A percentile compares a stretch with the other conserved stretches of the same genome.
phyloP scores from a whole-genome alignment of 352 stramenopile genomes.

The Globisporangium camurandrum region DNA sequence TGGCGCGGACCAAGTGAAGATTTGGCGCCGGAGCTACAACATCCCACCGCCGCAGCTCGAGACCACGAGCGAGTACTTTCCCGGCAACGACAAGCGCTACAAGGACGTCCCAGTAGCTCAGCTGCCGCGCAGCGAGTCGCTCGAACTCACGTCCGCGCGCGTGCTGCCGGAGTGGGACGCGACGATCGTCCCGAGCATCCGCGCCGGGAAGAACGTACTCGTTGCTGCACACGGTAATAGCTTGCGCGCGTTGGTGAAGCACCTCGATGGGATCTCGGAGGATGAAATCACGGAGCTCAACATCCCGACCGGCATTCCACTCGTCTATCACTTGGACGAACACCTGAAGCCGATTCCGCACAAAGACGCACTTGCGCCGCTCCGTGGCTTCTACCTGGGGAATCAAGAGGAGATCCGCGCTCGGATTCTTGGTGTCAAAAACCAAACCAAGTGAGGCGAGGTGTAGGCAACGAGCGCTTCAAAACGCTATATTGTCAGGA shows the following conservation, averaged over 20 bases:
- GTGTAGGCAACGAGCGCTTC: background rate
- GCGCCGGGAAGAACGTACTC: slow-evolving; percentile 92
- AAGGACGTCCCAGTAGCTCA: slow-evolving; percentile 72
- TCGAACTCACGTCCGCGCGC: slow-evolving; percentile 91
- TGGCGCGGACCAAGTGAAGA: slow-evolving; percentile 90
- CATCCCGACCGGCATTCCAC: slow-evolving; percentile 89
- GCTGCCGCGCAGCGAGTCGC: slow-evolving; percentile 89
- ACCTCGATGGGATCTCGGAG: slow-evolving; percentile 90
- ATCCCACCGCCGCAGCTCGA: slow-evolving; percentile 93
- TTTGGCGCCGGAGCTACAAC: slow-evolving; percentile 98
- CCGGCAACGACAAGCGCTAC: slow-evolving; percentile 90
- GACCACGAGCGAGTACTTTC: slow-evolving; percentile 89
- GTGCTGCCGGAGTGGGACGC: slow-evolving; percentile 89
- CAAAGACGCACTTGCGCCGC: slow-evolving; percentile 79
- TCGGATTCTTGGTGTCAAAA: slow-evolving; percentile 96
- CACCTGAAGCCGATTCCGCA: slow-evolving; percentile 79
- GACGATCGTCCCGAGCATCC: slow-evolving; percentile 89
- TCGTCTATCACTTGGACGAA: slow-evolving; percentile 87
- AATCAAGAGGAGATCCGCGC: slow-evolving; percentile 95
- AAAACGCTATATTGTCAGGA: no score
- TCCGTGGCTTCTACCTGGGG: slow-evolving; percentile 80
- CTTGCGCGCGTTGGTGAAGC: slow-evolving; percentile 89
- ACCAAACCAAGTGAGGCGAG: slow-evolving; percentile 90
- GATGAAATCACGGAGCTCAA: slow-evolving; percentile 93
- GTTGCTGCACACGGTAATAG: slow-evolving; percentile 94